Percentiles rank a stretch among this genome's conserved stretches.
These are phyloP conservation scores for Boletus rubescentipes DNA, from an alignment of 768 basidiomycete species.

Conservation along the genomic window DNA sequence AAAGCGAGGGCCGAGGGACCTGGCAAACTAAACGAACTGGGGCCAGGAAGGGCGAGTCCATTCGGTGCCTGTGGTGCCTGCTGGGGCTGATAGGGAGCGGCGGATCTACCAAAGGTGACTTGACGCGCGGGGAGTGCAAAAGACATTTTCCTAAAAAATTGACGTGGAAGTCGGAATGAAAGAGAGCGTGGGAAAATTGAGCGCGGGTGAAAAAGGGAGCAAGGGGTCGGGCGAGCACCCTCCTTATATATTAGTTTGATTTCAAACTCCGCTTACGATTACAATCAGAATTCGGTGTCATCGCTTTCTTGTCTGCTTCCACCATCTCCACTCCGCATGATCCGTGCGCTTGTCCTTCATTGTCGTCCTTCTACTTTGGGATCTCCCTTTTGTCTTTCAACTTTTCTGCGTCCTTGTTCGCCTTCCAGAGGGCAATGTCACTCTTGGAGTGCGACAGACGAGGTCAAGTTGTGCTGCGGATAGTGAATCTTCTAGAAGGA, in stretches of 20 bases:
- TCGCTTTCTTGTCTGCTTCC: constrained; percentile 25
- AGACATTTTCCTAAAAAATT: constrained; percentile 37
- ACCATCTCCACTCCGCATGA: constrained; percentile 17
- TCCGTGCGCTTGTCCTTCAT: constrained; percentile 6
- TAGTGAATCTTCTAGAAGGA: constrained; percentile 29
- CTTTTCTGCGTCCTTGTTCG: background rate
- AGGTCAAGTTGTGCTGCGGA: constrained; percentile 2
- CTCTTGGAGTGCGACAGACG: background rate
- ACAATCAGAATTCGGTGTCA: constrained; percentile 8
- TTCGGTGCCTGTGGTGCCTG: constrained; percentile 42
- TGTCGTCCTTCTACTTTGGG: background rate
- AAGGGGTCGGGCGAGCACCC: constrained; percentile 11
- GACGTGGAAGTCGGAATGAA: constrained; percentile 21
- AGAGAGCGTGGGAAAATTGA: constrained; percentile 30
- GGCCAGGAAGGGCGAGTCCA: constrained; percentile 56
- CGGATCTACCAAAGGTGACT: constrained; percentile 72
- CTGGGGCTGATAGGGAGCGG: constrained; percentile 44
- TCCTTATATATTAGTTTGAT: constrained; percentile 27
- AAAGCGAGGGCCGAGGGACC: constrained; percentile 47
- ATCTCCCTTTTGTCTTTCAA: background rate
- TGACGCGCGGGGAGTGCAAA: constrained; percentile 77
- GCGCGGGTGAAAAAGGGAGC: constrained; percentile 26
- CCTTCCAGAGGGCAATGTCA: background rate
- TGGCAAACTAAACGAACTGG: constrained; percentile 45
- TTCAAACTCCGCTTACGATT: constrained; percentile 34